Evolutionary conservation across 169 alveolate genomes (phyloP).

Genomic region (Plasmodium yoelii): DNA sequence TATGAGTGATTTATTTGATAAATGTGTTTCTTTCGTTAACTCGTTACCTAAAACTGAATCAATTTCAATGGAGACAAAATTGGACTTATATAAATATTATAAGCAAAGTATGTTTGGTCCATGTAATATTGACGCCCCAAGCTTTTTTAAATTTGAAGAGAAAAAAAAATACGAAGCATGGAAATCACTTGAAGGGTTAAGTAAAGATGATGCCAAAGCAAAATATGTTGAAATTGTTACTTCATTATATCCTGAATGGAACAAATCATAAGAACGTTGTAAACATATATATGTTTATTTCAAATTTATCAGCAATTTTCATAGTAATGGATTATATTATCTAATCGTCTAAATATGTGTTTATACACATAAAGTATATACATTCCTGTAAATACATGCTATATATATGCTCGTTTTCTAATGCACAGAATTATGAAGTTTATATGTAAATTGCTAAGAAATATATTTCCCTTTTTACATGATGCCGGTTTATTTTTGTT

Average conservation of each 20-base stretch:
- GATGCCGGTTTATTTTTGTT: no score
- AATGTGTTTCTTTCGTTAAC: constrained; percentile 21
- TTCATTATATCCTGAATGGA: constrained; percentile 79
- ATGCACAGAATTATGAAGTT: no score
- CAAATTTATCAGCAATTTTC: not conserved
- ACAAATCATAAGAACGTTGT: constrained; percentile 7
- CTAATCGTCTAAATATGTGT: constrained; percentile 1
- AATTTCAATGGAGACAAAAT: constrained; percentile 78
- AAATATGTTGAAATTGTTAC: constrained; percentile 86
- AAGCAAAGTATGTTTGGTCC: constrained; percentile 95
- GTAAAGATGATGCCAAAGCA: constrained; percentile 89
- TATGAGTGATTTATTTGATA: constrained; percentile 26
- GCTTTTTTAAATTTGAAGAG: constrained; percentile 88
- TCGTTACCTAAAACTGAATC: constrained; percentile 21
- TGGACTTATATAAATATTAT: constrained; percentile 88
- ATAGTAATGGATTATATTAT: no score
- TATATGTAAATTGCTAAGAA: no score
- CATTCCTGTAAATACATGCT: not conserved
- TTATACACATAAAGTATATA: constrained; percentile 7
- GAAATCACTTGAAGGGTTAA: constrained; percentile 89
- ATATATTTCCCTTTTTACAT: no score
- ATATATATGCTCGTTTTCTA: no score
- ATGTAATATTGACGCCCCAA: constrained; percentile 91
- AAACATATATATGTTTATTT: not conserved
- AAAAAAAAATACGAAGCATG: constrained; percentile 95